Base-by-base conservation (phyloP, 164 flowering plant genomes). In the Stephania yunnanensis region DNA sequence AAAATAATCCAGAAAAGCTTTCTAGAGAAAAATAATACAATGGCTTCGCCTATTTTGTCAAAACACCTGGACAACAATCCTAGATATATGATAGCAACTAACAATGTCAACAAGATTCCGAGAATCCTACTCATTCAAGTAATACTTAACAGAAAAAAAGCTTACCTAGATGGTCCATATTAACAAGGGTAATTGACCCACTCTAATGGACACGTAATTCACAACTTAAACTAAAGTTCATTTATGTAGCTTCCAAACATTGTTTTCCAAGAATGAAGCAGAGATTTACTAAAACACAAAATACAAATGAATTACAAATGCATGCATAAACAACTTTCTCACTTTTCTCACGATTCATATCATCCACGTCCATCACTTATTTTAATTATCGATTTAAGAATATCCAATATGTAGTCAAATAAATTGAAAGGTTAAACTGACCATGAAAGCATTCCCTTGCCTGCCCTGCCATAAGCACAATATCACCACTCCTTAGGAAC, bases 371-470 rank as follows among this genome's bases (percentile, higher is more conserved):
- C 42, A 36, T 36, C 42, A 19, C 66, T n/a, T 61, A 61, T 61
- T 19, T 19, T 50, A 19, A 61, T n/a, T 20, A 61, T 61, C 9
- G 25, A 5, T 7, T 15, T 61, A 15, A 58, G 66, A n/a, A 61
- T 61, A 61, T 7, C 25, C 66, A 61, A 61, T 19, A 61, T 10
- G 22, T 61, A 61, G 9, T 19, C 66, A 61, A 61, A 1, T 7
- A 61, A 29, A 61, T 61, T 61, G n/a, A 48, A 71, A 46, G 45
- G 58, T 72, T 72, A 72, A 64, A 82, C 87, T 84, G 71, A 94
- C 99, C 99, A 85, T 96, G 99, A 79, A 90, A 94, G 82, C 97
- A 92, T 81, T 96, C 97, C 82, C 99, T 91, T 69, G 98, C 98
- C 84, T 90, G 91, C 81, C 97, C 94, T 78, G 97, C 92, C 99